Evolutionary conservation across 2,329 filamentous ascomycete species (phyloP), one percentile per base, ranked within the genome.

Genomic region (Lachnellula arida): DNA sequence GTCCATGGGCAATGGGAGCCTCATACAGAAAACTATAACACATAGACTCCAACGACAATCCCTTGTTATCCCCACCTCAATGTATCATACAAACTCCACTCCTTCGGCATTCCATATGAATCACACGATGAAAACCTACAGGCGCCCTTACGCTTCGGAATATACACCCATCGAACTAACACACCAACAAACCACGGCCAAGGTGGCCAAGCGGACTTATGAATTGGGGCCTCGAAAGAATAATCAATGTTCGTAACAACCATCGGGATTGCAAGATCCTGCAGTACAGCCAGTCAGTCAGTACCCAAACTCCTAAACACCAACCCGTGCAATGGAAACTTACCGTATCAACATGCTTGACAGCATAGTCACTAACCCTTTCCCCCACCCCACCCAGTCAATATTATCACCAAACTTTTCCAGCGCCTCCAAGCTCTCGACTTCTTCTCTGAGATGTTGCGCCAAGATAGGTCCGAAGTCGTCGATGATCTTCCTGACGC

Each of bases 371-470:
- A 9, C 34, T 9, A 15, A 59, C 46, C 19, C 57, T 59, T 50
- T 63, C 62, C 67, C 68, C 65, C 68, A 72, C 32, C 35, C 55
- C 19, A 58, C 65, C 71, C 71, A 74, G 56, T 74, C 68, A 37
- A 67, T 63, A 43, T 67, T 67, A 28, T 71, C 70, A 25, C 68
- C 69, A 48, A 69, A 74, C 51, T 68, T 63, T 6, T 64, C 62
- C 15, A 76, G 61, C 1, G 49, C 64, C 40, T 72, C 49, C 15
- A 77, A 68, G 40, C 69, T 69, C 35, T 64, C 62, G 44, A 77
- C 72, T 59, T 78, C 75, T 6, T 74, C 68, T 3, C 58, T 59
- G 11, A 77, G 62, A 58, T 77, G 76, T 37, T 65, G 51, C 39
- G 61, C 60, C 53, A 77, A 59, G 4, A 60, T 58, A 0, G 67